Evolutionary conservation across 768 basidiomycete species (phyloP).

Genomic region (Boletus patriciae): DNA sequence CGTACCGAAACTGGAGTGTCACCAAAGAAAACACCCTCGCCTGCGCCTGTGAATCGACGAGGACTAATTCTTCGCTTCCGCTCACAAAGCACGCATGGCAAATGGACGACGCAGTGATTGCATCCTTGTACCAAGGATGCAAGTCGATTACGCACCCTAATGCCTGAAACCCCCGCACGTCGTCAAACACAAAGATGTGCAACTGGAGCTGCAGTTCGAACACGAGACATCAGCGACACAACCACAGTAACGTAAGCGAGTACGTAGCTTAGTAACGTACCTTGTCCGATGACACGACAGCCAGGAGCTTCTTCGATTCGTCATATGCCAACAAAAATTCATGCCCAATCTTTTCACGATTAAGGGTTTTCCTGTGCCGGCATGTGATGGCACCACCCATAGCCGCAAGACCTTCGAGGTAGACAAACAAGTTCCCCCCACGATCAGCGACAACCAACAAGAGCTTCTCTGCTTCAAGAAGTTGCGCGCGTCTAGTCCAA

Average conservation of each 20-base stretch:
- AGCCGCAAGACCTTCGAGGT: conserved; percentile 34
- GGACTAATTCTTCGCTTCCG: conserved; percentile 52
- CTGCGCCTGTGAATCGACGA: conserved; percentile 45
- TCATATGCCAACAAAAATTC: conserved; percentile 51
- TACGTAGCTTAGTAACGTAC: too few species aligned
- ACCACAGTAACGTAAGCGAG: conserved; percentile 12
- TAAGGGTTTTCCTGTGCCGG: conserved; percentile 33
- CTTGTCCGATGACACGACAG: conserved; percentile 44
- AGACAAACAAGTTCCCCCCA: conserved; percentile 37
- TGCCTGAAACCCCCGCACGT: conserved; percentile 42
- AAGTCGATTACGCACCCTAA: conserved; percentile 44
- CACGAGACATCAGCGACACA: neutral
- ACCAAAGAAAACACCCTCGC: conserved; percentile 55
- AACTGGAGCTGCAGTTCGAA: conserved; percentile 39
- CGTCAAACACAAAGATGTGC: conserved; percentile 50
- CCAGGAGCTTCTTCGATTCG: conserved; percentile 49
- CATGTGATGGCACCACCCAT: conserved; percentile 36
- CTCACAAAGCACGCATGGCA: conserved; percentile 43
- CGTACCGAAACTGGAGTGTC: conserved; percentile 53
- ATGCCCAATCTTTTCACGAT: conserved; percentile 47
- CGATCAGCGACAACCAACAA: conserved; percentile 43
- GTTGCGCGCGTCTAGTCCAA: conserved; percentile 37
- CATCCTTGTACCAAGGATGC: conserved; percentile 41
- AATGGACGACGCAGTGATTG: conserved; percentile 36
- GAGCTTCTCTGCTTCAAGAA: conserved; percentile 42